These are phyloP conservation scores for Fraxinus angustifolia DNA, from an alignment of 305 asterid genomes.

Conservation along the genomic window DNA sequence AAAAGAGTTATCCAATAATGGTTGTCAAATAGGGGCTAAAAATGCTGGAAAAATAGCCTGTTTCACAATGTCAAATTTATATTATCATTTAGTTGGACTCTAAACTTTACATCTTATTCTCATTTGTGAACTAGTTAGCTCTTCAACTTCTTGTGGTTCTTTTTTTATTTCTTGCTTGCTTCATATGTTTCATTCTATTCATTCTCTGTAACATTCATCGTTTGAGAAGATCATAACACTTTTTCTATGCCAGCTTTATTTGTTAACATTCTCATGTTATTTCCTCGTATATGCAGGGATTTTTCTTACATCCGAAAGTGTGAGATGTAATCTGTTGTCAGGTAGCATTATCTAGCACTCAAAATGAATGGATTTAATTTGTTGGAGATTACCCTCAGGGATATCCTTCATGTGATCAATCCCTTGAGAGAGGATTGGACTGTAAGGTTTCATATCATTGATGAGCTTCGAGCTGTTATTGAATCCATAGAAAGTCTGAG, in stretches of 20 bases:
- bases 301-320: slow-evolving; percentile 9
- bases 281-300: slow-evolving; percentile 26
- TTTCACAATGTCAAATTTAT: background rate
- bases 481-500: slow-evolving; percentile 69
- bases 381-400: slow-evolving; percentile 51
- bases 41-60: background rate
- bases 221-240: background rate
- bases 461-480: slow-evolving; percentile 56
- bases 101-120: background rate
- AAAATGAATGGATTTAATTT: slow-evolving; percentile 47
- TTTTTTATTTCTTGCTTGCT: background rate
- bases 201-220: background rate
- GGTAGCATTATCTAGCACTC: slow-evolving; percentile 18
- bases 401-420: slow-evolving; percentile 48
- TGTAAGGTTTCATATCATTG: slow-evolving; percentile 45
- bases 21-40: no score
- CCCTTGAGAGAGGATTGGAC: slow-evolving; percentile 71
- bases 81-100: background rate
- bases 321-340: slow-evolving; percentile 23
- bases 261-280: slow-evolving; percentile 8
- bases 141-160: no score
- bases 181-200: background rate
- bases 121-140: background rate
- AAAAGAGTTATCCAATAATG: no score
- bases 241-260: background rate